phyloP scores from a whole-genome alignment of 2,329 filamentous ascomycete genomes.

The Claviceps digitariae region DNA sequence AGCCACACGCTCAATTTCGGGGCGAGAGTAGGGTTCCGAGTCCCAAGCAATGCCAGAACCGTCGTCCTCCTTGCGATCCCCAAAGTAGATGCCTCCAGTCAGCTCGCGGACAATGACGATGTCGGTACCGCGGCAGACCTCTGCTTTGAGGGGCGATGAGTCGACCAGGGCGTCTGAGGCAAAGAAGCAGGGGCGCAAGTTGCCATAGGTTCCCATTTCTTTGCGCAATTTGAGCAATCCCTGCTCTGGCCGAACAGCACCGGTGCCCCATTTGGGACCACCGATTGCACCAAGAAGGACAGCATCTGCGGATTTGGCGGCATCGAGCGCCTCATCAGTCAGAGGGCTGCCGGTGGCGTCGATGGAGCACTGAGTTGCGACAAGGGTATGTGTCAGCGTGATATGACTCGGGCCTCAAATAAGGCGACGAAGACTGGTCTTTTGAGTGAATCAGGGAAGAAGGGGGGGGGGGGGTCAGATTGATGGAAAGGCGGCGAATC shows the following conservation, averaged over 20 bases:
- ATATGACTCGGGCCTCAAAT: not conserved
- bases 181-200: slow-evolving; percentile 93
- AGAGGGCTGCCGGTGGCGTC: slow-evolving; percentile 65
- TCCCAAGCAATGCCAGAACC: slow-evolving; percentile 53
- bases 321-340: slow-evolving; percentile 68
- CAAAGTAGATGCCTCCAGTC: slow-evolving; percentile 91
- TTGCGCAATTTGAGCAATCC: slow-evolving; percentile 84
- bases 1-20: slow-evolving; percentile 79
- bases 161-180: slow-evolving; percentile 75
- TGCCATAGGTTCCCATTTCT: slow-evolving; percentile 86
- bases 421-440: not conserved
- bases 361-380: slow-evolving; percentile 59
- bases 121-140: slow-evolving; percentile 75
- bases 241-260: slow-evolving; percentile 78
- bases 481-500: not conserved
- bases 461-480: not conserved
- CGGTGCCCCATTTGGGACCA: slow-evolving; percentile 92
- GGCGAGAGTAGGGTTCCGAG: slow-evolving; percentile 71
- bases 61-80: slow-evolving; percentile 53
- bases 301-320: slow-evolving; percentile 75
- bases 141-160: slow-evolving; percentile 72
- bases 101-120: slow-evolving; percentile 88
- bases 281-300: slow-evolving; percentile 89
- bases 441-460: slow-evolving; percentile 1
- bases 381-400: not conserved